Base-by-base conservation (phyloP, 2,329 filamentous ascomycete genomes). In the Colletotrichum acutatum region DNA sequence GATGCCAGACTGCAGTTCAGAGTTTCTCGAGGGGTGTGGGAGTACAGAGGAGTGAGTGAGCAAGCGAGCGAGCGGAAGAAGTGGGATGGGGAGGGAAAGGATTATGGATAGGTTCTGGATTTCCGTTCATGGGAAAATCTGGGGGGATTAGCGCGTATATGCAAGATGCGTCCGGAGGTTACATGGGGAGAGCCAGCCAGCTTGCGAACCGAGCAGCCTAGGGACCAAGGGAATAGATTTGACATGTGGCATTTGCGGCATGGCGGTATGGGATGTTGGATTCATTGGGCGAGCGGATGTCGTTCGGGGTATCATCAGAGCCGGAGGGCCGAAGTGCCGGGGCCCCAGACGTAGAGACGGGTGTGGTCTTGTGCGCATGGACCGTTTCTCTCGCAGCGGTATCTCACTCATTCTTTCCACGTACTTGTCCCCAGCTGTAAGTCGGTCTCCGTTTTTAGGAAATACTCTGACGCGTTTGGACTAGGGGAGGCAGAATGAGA, bases 101-200 rank as follows among this genome's bases (percentile, higher is more conserved):
- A 52, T 49, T n/a, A 49, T 19, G 42, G 19, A n/a, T n/a, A 19
- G 49, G 30, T 64, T 57, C 53, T 69, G 54, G 60, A 65, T 32
- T 28, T 16, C 24, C 28, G 26, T 54, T 60, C 54, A 49, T 60
- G 56, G 59, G 46, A 61, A 64, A 72, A 72, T 30, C 59, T 60
- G 66, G 66, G 70, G 16, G 14, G 19, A 12, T 46, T 69, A 65
- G 70, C 53, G 59, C 53, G 59, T 54, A 68, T 68, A 71, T 71
- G 68, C 68, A 62, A 71, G 66, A 72, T 72, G 59, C 26, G 42
- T 69, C 66, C 34, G 70, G 70, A 69, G 66, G 70, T 69, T 69
- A 64, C 66, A 72, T 66, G 42, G 42, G 42, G 42, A 46, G 34
- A 32, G 42, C 7, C 42, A 49, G 42, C 19, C 42, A 49, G 19